phyloP scores from a whole-genome alignment of 2,329 filamentous ascomycete species.

The Venturia pyrina region DNA sequence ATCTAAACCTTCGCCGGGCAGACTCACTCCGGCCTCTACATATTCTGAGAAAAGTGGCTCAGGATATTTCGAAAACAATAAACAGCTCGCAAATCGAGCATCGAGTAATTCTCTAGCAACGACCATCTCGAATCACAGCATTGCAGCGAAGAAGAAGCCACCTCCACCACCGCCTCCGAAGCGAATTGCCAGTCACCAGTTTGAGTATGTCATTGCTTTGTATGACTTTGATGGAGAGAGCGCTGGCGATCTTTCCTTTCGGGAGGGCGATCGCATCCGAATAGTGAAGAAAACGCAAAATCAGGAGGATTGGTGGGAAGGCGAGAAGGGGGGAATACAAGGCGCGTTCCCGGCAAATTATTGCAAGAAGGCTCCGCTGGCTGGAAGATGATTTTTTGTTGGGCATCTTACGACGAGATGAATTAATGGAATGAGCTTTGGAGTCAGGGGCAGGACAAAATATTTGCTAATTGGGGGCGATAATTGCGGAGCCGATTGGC shows the following conservation, averaged over 20 bases:
- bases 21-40: background rate
- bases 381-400: background rate
- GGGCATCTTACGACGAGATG: background rate
- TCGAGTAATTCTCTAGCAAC: constrained; percentile 24
- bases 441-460: background rate
- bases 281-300: constrained; percentile 70
- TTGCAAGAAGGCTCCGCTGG: constrained; percentile 36
- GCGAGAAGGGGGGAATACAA: constrained; percentile 56
- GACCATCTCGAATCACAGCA: constrained; percentile 26
- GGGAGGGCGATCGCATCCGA: constrained; percentile 66
- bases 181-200: constrained; percentile 40
- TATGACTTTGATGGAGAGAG: constrained; percentile 66
- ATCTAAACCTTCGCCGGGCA: constrained; percentile 1
- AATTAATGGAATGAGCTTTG: background rate
- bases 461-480: background rate
- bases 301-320: constrained; percentile 82
- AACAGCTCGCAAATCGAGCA: constrained; percentile 24
- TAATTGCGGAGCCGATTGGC: background rate
- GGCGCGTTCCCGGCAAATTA: constrained; percentile 82
- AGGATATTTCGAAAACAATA: constrained; percentile 12
- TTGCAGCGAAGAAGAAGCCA: constrained; percentile 57
- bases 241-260: constrained; percentile 61
- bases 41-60: background rate
- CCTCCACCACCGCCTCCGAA: constrained; percentile 63
- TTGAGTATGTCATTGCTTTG: constrained; percentile 57